Percentiles rank a stretch among this genome's conserved stretches.
These are phyloP conservation scores for Pseudogymnoascus destructans DNA, from an alignment of 2,329 filamentous ascomycete species.

Conservation along the genomic window DNA sequence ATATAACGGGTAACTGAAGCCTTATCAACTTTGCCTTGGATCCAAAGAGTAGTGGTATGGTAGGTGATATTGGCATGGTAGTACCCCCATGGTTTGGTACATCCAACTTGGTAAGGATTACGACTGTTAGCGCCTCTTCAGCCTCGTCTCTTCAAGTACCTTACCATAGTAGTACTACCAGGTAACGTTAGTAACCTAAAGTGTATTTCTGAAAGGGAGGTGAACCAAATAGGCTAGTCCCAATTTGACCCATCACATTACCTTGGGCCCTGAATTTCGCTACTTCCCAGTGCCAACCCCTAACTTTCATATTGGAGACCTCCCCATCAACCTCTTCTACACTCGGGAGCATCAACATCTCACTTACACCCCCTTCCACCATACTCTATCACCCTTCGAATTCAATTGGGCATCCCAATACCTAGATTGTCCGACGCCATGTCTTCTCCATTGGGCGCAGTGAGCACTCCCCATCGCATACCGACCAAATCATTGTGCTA, in stretches of 20 bases:
- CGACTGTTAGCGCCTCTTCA: neutral
- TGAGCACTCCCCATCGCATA: conserved; percentile 28
- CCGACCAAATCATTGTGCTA: conserved; percentile 18
- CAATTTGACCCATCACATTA: conserved; percentile 8
- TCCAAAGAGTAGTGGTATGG: neutral
- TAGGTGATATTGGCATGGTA: neutral
- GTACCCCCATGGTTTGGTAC: neutral
- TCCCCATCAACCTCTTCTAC: conserved; percentile 12
- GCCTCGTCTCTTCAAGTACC: conserved; percentile 6
- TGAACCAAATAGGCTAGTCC: conserved; percentile 5
- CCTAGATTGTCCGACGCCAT: conserved; percentile 26
- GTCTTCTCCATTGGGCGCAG: conserved; percentile 40
- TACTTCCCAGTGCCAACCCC: conserved; percentile 8
- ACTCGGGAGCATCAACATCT: conserved; percentile 19
- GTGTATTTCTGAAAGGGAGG: conserved; percentile 6
- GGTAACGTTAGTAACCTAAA: neutral
- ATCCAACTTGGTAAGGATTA: neutral
- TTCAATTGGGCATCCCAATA: conserved; percentile 4
- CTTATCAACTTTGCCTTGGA: neutral
- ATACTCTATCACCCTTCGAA: neutral
- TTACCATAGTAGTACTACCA: neutral
- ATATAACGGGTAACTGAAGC: neutral
- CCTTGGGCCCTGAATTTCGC: conserved; percentile 10
- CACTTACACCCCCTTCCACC: conserved; percentile 9
- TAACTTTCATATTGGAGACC: conserved; percentile 10